Evolutionary conservation across 1,284 basidiomycete genomes (phyloP), one percentile per base, ranked within the genome.

Genomic region (Pascua sp.): DNA sequence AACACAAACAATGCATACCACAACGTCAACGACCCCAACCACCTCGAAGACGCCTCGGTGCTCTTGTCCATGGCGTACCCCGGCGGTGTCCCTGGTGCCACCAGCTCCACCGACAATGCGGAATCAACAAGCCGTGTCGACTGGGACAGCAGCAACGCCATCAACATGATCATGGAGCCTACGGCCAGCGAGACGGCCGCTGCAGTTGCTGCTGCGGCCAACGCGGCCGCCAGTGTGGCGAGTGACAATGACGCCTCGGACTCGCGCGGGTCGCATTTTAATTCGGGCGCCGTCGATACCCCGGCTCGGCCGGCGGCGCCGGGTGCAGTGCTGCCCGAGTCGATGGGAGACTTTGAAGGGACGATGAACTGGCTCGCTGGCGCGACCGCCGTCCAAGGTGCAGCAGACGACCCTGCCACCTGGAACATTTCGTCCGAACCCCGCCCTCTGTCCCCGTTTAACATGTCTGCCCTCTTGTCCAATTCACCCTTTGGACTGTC

Each of bases 21-120:
- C 58, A 69, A 67, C 60, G 55, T 67, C 37, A 63, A 69, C 53
- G 72, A 73, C 55, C 62, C 68, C 11, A 66, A 73, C 52, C 71
- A 77, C 49, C 67, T 78, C 15, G 77, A 78, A 60, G 73, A 78
- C 51, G 77, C 77, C 2, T 73, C 73, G 13, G 72, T 72, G 4
- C 64, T 78, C 4, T 59, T 78, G 16, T 74, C 72, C 8, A 77
- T 78, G 73, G 77, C 75, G 2, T 78, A 78, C 51, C 68, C 69
- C 11, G 67, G 70, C 12, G 69, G 67, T 15, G 64, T 72, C 2
- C 68, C 70, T 10, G 59, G 54, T n/a, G 38, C 44, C 3, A 51
- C 42, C 44, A 45, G 42, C 42, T 24, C 42, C 36, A 47, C 42
- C 44, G 17, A 15, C 11, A 8, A 43, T 32, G 39, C 40, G 40